Evolutionary conservation across 768 basidiomycete genomes (phyloP).

Genomic region (Serendipita sp.): DNA sequence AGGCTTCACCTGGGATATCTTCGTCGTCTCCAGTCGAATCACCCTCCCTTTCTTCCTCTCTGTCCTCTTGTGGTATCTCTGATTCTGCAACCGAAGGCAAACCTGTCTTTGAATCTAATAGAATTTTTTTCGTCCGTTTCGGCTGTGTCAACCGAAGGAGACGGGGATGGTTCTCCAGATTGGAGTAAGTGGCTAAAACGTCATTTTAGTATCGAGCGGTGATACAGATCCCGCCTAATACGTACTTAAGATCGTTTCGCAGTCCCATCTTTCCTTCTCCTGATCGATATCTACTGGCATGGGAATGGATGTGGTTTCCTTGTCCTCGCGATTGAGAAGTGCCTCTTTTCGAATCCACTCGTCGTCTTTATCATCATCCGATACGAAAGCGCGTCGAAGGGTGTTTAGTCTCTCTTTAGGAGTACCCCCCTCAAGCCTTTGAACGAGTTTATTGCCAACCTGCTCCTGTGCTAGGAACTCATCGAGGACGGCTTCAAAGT

Average conservation of each 20-base stretch:
- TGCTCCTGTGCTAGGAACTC: constrained; percentile 90
- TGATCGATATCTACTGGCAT: constrained; percentile 44
- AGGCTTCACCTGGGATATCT: neutral
- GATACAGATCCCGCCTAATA: constrained; percentile 12
- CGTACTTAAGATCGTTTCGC: constrained; percentile 87
- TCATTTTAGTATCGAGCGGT: neutral
- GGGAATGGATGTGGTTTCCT: constrained; percentile 29
- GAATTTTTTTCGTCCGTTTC: constrained; percentile 44
- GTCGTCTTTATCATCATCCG: constrained; percentile 34
- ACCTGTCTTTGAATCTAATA: constrained; percentile 61
- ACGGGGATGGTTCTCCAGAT: constrained; percentile 91
- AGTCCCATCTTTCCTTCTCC: constrained; percentile 65
- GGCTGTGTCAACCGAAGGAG: constrained; percentile 55
- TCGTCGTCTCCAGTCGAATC: neutral
- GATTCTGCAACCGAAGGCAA: constrained; percentile 39
- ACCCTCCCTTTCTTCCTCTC: neutral
- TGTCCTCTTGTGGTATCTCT: neutral
- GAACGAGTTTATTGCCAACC: constrained; percentile 63
- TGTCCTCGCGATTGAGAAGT: constrained; percentile 19
- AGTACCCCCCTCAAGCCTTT: constrained; percentile 53
- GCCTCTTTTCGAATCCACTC: constrained; percentile 31
- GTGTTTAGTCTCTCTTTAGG: constrained; percentile 68
- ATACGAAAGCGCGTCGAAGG: constrained; percentile 63
- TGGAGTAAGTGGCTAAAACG: constrained; percentile 76
- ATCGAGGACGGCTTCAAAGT: constrained; percentile 82